A percentile compares a stretch with the other conserved stretches of the same genome.
phyloP scores from a whole-genome alignment of 2,329 filamentous ascomycete genomes.

The Aspergillus pseudonomiae region DNA sequence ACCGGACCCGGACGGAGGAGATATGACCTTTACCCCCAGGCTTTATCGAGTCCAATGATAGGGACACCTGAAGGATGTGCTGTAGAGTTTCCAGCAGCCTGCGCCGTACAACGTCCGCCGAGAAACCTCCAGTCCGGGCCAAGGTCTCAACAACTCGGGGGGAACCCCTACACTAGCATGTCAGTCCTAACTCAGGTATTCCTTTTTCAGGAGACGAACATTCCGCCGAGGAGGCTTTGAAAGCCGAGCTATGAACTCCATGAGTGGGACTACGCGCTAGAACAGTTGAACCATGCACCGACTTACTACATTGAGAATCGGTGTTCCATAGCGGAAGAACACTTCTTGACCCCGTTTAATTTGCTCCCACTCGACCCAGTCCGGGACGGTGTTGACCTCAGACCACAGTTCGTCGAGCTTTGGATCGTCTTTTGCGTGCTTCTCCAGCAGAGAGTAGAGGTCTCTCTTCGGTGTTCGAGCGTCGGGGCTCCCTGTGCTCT shows the following conservation, averaged over 20 bases:
- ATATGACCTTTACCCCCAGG: conserved; percentile 68
- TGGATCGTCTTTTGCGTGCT: conserved; percentile 60
- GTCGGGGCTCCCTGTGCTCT: conserved; percentile 5
- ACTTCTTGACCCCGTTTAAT: conserved; percentile 74
- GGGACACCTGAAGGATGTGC: conserved; percentile 72
- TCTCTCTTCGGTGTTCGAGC: conserved; percentile 53
- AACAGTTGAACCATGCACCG: background rate
- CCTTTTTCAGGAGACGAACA: conserved; percentile 20
- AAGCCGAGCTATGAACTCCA: conserved; percentile 30
- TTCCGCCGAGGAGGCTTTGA: conserved; percentile 34
- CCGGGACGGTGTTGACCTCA: conserved; percentile 67
- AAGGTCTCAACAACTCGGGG: conserved; percentile 74
- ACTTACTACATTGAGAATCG: conserved; percentile 59
- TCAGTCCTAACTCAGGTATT: conserved; percentile 3
- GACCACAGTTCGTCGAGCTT: conserved; percentile 64
- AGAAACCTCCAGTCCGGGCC: conserved; percentile 73
- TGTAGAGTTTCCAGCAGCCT: conserved; percentile 74
- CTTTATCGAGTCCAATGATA: conserved; percentile 65
- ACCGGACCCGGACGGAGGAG: conserved; percentile 67
- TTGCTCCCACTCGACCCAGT: conserved; percentile 79
- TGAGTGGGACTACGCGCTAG: background rate
- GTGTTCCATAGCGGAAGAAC: conserved; percentile 75
- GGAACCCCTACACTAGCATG: conserved; percentile 56
- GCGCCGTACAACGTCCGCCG: conserved; percentile 65
- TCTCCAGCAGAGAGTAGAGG: conserved; percentile 63